phyloP scores from a whole-genome alignment of 179 eudicot genomes.

The Silene vulgaris region DNA sequence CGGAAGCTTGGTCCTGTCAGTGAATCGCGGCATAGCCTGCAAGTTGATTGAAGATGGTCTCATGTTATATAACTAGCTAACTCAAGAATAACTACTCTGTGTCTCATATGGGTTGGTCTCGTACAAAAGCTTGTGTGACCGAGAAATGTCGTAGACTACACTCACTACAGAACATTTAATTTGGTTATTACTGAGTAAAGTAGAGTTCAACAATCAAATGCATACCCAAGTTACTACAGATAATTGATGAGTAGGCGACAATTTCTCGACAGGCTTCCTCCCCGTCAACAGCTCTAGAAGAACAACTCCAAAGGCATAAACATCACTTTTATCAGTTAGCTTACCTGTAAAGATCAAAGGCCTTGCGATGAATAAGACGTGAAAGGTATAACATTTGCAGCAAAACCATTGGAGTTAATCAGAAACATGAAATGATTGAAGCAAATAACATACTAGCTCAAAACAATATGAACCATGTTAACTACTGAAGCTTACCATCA shows the following conservation, averaged over 20 bases:
- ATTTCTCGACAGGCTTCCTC: slow-evolving; percentile 58
- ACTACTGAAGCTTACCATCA: slow-evolving; percentile 49
- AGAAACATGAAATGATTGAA: not conserved
- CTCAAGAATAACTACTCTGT: not conserved
- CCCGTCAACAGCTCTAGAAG: slow-evolving; percentile 67
- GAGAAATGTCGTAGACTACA: not conserved
- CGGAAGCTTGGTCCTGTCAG: slow-evolving; percentile 68
- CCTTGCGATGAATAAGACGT: slow-evolving; percentile 1
- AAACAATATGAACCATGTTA: not conserved
- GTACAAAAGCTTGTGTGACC: not conserved
- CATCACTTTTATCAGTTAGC: slow-evolving; percentile 70
- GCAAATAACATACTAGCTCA: not conserved
- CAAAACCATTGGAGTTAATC: not conserved
- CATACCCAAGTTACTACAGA: slow-evolving; percentile 72
- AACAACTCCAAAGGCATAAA: slow-evolving; percentile 67
- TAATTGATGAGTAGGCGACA: slow-evolving; percentile 47
- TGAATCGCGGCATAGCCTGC: slow-evolving; percentile 80
- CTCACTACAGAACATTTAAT: not conserved
- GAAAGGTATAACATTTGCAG: not conserved
- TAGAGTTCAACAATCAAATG: not conserved
- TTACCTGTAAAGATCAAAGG: slow-evolving; percentile 40
- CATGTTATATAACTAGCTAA: not conserved
- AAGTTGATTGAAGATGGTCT: not conserved
- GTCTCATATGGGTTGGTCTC: not conserved
- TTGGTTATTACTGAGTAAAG: not conserved